Conservation (phyloP, 73 alveolate genomes). For the Blepharisma stoltei region DNA sequence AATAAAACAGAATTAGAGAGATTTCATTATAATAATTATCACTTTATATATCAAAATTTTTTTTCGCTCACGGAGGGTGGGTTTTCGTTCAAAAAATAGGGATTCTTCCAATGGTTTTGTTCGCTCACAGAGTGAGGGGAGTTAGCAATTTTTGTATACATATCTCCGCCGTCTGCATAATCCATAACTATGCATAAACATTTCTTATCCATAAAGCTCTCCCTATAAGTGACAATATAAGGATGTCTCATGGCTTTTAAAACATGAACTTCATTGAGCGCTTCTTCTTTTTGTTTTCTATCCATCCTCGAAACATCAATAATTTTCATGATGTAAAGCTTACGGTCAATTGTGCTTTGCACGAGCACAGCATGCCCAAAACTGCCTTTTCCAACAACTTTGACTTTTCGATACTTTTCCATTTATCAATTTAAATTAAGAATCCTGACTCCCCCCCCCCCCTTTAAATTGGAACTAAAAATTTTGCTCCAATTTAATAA, state of each 20-base stretch:
- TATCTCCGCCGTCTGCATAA: slow-evolving; percentile 98
- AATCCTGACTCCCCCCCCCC: too few species aligned
- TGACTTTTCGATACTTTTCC: slow-evolving; percentile 56
- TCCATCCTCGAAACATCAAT: slow-evolving; percentile 86
- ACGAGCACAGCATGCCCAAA: slow-evolving; percentile 94
- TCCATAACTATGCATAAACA: slow-evolving; percentile 97
- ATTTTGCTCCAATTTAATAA: too few species aligned
- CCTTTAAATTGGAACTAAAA: too few species aligned
- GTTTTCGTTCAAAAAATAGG: too few species aligned
- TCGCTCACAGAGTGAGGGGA: too few species aligned
- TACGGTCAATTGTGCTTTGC: slow-evolving; percentile 58
- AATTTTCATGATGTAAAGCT: slow-evolving; percentile 77
- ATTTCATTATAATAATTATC: slow-evolving; percentile 28
- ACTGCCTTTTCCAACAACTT: slow-evolving; percentile 81
- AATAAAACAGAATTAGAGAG: too few species aligned
- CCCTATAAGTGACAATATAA: slow-evolving; percentile 86
- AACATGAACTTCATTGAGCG: slow-evolving; percentile 86
- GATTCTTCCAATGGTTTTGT: too few species aligned
- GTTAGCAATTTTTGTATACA: slow-evolving; percentile 91
- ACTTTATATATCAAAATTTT: slow-evolving; percentile 44
- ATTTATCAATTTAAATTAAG: slow-evolving; percentile 12
- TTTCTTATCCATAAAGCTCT: slow-evolving; percentile 84
- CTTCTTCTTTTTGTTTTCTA: slow-evolving; percentile 79
- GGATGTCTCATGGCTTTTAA: slow-evolving; percentile 91
- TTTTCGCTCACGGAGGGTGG: too few species aligned